Percentiles rank a stretch among this genome's conserved stretches.
Conservation (phyloP, 495 filamentous ascomycete species). For the Trichoderma erinaceum region DNA sequence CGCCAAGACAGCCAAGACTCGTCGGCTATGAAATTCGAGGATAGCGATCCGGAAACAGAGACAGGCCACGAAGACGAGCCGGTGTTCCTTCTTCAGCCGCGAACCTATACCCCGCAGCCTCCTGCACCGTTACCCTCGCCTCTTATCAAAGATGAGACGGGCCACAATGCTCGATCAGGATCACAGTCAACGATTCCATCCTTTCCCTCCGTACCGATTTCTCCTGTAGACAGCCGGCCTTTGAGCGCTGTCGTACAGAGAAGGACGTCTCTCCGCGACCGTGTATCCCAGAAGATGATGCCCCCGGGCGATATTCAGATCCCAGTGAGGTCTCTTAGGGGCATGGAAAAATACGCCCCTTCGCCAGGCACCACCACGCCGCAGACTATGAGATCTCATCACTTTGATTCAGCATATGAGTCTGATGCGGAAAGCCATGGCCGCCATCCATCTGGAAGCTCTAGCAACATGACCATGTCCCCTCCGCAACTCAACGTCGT, state of each 20-base stretch:
- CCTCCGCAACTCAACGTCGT: conserved; percentile 34
- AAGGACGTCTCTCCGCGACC: conserved; percentile 42
- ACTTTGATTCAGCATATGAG: conserved; percentile 40
- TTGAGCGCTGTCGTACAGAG: conserved; percentile 27
- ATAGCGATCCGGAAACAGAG: conserved; percentile 15
- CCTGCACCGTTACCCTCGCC: conserved; percentile 44
- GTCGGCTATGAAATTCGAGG: not conserved
- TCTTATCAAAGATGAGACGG: conserved; percentile 22
- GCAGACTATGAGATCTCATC: conserved; percentile 25
- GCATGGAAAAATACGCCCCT: conserved; percentile 21
- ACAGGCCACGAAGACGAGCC: conserved; percentile 19
- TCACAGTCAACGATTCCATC: conserved; percentile 4
- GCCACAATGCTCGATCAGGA: not conserved
- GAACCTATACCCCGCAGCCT: conserved; percentile 48
- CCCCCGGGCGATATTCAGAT: conserved; percentile 42
- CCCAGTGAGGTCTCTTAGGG: conserved; percentile 22
- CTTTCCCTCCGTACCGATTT: not conserved
- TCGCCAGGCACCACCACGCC: conserved; percentile 33
- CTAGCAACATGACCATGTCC: conserved; percentile 27
- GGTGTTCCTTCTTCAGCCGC: conserved; percentile 45
- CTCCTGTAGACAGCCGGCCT: not conserved
- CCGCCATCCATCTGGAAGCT: conserved; percentile 10
- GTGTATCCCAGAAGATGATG: conserved; percentile 42
- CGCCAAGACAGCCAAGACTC: not conserved
- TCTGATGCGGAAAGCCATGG: conserved; percentile 41